These are phyloP conservation scores for Pythium chondricola DNA, from an alignment of 352 stramenopile species.

Conservation along the genomic window DNA sequence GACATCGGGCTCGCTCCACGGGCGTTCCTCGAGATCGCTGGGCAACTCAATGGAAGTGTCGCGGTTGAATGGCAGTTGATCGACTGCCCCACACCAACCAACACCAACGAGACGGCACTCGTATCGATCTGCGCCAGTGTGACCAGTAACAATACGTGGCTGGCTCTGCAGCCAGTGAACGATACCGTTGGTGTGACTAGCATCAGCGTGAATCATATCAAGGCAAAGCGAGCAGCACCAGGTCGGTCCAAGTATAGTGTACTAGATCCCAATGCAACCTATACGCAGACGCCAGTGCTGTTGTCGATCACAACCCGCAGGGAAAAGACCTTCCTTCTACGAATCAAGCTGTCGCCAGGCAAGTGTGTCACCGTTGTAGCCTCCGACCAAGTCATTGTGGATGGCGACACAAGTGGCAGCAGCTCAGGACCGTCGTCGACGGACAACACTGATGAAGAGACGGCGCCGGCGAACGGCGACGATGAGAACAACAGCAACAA, in stretches of 20 bases:
- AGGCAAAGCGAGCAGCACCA: not conserved
- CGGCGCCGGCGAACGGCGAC: not conserved
- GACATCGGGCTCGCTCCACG: slow-evolving; percentile 25
- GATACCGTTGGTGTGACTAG: slow-evolving; percentile 16
- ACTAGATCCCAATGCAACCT: too few species aligned
- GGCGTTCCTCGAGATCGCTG: slow-evolving; percentile 25
- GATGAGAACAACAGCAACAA: not conserved
- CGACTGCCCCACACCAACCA: slow-evolving; percentile 18
- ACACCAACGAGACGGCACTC: not conserved
- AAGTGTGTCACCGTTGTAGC: not conserved
- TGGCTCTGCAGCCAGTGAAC: slow-evolving; percentile 28
- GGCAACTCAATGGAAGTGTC: slow-evolving; percentile 10
- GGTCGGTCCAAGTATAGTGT: too few species aligned
- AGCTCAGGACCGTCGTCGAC: too few species aligned
- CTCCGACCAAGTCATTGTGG: not conserved
- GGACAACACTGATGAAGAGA: not conserved
- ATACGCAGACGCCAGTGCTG: too few species aligned
- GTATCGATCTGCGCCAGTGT: slow-evolving; percentile 20
- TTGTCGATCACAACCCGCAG: not conserved
- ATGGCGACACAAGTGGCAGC: not conserved
- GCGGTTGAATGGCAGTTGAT: slow-evolving; percentile 23
- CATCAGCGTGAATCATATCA: slow-evolving; percentile 15
- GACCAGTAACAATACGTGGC: slow-evolving; percentile 20
- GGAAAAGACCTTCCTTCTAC: not conserved
- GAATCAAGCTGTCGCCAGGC: not conserved